A percentile compares a stretch with the other conserved stretches of the same genome.
phyloP scores from a whole-genome alignment of 2,329 filamentous ascomycete genomes.

The Cucurbitaria berberidis region DNA sequence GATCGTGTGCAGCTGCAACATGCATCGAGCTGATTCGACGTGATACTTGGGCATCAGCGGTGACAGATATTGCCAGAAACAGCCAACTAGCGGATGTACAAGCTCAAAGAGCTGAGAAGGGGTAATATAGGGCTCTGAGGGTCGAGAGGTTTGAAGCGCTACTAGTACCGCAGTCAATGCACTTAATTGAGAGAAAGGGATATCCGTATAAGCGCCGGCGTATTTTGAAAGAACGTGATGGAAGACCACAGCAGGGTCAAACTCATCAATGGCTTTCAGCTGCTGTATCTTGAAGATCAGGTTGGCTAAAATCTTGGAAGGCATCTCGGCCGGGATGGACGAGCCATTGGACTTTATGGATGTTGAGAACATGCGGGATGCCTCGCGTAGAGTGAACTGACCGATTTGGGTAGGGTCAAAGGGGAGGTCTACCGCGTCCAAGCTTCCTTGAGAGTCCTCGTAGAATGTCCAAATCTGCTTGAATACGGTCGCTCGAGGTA shows the following conservation, averaged over 20 bases:
- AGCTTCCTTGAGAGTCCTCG: conserved; percentile 44
- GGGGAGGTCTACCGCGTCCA: conserved; percentile 40
- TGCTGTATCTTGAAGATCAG: conserved; percentile 41
- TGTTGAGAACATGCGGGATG: conserved; percentile 31
- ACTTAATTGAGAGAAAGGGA: conserved; percentile 38
- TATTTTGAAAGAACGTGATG: conserved; percentile 25
- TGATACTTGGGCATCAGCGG: conserved; percentile 89
- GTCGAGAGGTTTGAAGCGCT: conserved; percentile 38
- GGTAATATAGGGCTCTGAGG: conserved; percentile 35
- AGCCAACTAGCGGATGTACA: conserved; percentile 70
- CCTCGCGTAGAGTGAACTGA: conserved; percentile 39
- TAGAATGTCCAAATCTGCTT: conserved; percentile 42
- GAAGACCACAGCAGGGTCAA: conserved; percentile 33
- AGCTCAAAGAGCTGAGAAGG: conserved; percentile 64
- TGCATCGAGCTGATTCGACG: conserved; percentile 83
- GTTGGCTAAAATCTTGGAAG: conserved; percentile 42
- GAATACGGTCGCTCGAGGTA: conserved; percentile 13
- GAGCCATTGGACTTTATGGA: conserved; percentile 23
- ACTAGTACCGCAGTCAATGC: conserved; percentile 43
- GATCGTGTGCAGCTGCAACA: conserved; percentile 86
- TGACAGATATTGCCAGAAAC: conserved; percentile 81
- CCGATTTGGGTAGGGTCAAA: conserved; percentile 35
- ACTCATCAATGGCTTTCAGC: conserved; percentile 31
- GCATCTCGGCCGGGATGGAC: conserved; percentile 31
- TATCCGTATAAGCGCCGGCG: background rate